Evolutionary conservation across 371 early-diverging fungal species (phyloP), one percentile per base, ranked within the genome.

Genomic region (Lichtheimia hyalospora): DNA sequence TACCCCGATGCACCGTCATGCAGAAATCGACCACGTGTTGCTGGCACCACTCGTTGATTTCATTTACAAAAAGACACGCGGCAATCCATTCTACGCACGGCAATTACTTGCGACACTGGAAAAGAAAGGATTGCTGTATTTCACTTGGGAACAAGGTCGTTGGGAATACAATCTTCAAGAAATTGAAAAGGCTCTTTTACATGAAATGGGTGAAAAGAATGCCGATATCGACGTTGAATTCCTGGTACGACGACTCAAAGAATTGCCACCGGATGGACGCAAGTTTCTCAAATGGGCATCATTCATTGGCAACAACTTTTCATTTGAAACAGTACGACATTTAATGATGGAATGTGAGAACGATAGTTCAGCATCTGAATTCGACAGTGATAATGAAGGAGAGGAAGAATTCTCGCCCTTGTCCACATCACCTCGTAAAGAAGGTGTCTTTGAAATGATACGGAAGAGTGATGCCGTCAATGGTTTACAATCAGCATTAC

Each of bases 281-380:
- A 67, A 63, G n/a, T 77, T 80, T 54, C 34, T 80, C 27, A 74
- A 74, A 66, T 80, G 80, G 80, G 80, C 80, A 2, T 74, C 80
- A 0, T 77, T 80, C 58, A 68, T 80, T 48, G 80, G 80, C 41
- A 75, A 74, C 58, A 73, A 62, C 23, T 80, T 80, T 28, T 69
- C 70, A 12, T 80, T 64, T 34, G 75, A 80, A 49, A 71, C 71
- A 1, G 75, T 80, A 5, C 62, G 71, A 12, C 65, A 77, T 49
- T 54, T 80, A 40, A 76, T 80, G 71, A 66, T 62, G 34, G 74
- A 69, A 41, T 68, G 68, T 28, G 67, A 67, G 20, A 55, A 58
- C 25, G 54, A 66, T 39, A 53, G 53, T 21, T 41, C 42, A 10
- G 41, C 56, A 16, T 44, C 64, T 7, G 68, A 73, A 41, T 41